phyloP scores from a whole-genome alignment of 352 stramenopile species.

The Phytopythium kandeliae region DNA sequence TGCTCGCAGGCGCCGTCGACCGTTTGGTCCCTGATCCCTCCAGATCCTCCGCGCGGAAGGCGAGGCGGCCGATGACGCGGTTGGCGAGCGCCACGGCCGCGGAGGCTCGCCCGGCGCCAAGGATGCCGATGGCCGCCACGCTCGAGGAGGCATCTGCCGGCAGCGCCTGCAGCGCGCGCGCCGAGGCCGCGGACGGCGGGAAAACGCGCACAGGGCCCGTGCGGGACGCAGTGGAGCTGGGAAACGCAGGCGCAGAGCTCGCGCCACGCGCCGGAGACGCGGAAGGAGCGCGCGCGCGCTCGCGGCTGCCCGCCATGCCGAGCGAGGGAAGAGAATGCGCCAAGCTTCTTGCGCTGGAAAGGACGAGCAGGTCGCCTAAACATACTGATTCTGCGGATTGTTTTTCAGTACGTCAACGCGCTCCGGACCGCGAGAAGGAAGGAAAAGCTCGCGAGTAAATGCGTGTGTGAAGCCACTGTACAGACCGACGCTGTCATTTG shows the following conservation, averaged over 20 bases:
- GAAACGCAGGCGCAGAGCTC: not conserved
- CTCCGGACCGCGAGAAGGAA: no score
- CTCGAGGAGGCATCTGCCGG: slow-evolving; percentile 27
- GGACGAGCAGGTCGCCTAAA: no score
- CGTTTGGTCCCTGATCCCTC: slow-evolving; percentile 4
- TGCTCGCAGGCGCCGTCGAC: slow-evolving; percentile 23
- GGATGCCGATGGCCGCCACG: slow-evolving; percentile 41
- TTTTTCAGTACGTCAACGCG: no score
- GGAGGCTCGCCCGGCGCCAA: slow-evolving; percentile 32
- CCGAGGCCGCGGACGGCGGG: slow-evolving; percentile 22
- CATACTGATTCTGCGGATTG: no score
- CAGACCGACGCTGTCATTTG: no score
- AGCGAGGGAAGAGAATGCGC: no score
- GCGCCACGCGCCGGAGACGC: no score
- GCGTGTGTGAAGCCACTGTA: no score
- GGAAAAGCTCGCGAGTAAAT: no score
- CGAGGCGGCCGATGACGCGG: slow-evolving; percentile 47
- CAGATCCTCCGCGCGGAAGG: slow-evolving; percentile 29
- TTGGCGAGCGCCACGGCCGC: slow-evolving; percentile 48
- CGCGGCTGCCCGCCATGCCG: not conserved
- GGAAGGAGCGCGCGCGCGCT: not conserved
- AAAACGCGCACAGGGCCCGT: slow-evolving; percentile 49
- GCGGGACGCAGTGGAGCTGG: not conserved
- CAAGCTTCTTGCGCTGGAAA: no score
- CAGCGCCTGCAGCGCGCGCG: slow-evolving; percentile 30